Percentiles rank a stretch among this genome's conserved stretches.
These are phyloP conservation scores for Cercospora brassicicola DNA, from an alignment of 2,329 filamentous ascomycete species.

Conservation along the genomic window DNA sequence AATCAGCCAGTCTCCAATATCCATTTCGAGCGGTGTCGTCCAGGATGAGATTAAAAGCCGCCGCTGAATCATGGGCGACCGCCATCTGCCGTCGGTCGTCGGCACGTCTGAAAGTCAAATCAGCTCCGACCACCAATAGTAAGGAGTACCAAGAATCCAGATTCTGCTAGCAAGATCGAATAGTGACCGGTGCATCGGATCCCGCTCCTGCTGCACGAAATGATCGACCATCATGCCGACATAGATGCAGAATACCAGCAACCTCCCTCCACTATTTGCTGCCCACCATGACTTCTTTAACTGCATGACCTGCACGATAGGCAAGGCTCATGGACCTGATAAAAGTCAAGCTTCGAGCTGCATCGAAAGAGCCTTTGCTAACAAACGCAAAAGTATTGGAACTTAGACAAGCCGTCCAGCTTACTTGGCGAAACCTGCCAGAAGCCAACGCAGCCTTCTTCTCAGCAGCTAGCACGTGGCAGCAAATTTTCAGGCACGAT, in stretches of 20 bases:
- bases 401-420: neutral
- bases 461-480: neutral
- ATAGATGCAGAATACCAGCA: neutral
- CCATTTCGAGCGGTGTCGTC: neutral
- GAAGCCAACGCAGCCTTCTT: neutral
- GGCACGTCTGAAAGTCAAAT: neutral
- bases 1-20: neutral
- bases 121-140: neutral
- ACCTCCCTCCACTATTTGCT: neutral
- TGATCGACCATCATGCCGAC: neutral
- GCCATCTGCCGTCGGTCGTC: neutral
- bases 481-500: neutral
- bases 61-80: neutral
- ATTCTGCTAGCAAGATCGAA: neutral
- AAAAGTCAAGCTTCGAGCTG: neutral
- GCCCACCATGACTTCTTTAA: neutral
- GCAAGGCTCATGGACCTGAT: neutral
- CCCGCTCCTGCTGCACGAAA: neutral
- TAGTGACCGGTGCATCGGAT: neutral
- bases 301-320: neutral
- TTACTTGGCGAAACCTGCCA: neutral
- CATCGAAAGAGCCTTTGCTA: neutral
- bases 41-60: neutral
- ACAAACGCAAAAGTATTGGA: neutral
- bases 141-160: neutral